Percentiles rank a stretch among this genome's conserved stretches.
These are phyloP conservation scores for Vaccinium corymbosum DNA, from an alignment of 148 eudicot genomes.

Conservation along the genomic window DNA sequence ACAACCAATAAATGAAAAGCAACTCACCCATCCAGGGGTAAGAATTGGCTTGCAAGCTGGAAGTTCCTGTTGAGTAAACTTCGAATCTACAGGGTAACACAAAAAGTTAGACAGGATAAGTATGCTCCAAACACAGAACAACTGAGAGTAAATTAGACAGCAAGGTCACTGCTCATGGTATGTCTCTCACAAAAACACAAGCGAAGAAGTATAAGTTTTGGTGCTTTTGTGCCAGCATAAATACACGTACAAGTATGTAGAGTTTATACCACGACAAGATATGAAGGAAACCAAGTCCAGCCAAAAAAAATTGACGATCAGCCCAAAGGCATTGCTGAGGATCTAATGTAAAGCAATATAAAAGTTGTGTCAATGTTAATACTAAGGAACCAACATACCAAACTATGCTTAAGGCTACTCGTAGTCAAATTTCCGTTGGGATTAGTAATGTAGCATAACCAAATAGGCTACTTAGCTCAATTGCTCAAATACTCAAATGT, in stretches of 20 bases:
- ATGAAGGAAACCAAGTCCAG: neutral
- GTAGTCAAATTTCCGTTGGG: neutral
- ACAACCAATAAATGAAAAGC: neutral
- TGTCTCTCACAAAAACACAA: neutral
- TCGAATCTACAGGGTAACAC: slow-evolving; percentile 52
- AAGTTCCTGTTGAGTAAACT: slow-evolving; percentile 95
- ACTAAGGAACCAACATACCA: neutral
- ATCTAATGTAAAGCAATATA: neutral
- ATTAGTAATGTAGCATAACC: neutral
- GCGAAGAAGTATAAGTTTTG: neutral
- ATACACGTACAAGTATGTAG: neutral
- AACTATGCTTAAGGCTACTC: neutral
- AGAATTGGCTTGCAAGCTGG: slow-evolving; percentile 99
- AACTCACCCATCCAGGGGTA: slow-evolving; percentile 75
- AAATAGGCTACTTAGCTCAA: neutral
- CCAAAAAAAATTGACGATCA: neutral
- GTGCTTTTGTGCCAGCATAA: neutral
- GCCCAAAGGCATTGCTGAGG: neutral
- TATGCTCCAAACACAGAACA: neutral
- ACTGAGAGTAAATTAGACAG: neutral
- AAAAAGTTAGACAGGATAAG: neutral
- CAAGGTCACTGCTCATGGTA: neutral
- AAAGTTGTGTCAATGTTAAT: neutral
- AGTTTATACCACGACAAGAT: neutral
- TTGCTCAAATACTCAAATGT: neutral